Conservation (phyloP, 208 protist species). For the Trypanosoma lewisi region DNA sequence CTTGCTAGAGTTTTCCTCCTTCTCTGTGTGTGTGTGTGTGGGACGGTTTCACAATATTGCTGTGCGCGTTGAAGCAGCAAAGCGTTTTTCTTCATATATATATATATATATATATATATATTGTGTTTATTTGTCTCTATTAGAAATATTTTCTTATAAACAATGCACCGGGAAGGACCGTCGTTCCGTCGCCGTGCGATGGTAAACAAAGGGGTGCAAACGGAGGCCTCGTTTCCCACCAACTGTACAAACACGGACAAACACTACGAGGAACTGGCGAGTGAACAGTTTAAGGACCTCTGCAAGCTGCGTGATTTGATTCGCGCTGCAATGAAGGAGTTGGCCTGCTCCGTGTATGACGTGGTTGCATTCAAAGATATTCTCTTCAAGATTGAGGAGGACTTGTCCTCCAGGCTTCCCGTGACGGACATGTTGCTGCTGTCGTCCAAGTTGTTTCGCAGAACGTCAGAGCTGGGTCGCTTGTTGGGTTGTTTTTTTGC, state of each 20-base stretch:
- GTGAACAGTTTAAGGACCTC: conserved; percentile 76
- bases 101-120: too few relatives aligned
- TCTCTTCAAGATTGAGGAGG: conserved; percentile 72
- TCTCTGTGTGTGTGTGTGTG: not conserved
- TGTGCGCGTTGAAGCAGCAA: too few relatives aligned
- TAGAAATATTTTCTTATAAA: conserved; percentile 5
- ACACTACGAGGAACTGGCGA: conserved; percentile 56
- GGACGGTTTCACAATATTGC: too few relatives aligned
- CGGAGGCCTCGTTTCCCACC: conserved; percentile 75
- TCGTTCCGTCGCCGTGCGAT: conserved; percentile 25
- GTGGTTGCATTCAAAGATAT: conserved; percentile 89
- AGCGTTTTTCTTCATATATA: too few relatives aligned
- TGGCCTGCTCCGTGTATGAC: conserved; percentile 84
- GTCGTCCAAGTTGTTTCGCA: conserved; percentile 85
- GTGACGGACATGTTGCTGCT: conserved; percentile 87
- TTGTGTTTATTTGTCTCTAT: not conserved
- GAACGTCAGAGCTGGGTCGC: conserved; percentile 69
- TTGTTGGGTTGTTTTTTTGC: conserved; percentile 86
- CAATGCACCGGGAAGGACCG: not conserved
- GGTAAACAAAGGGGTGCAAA: conserved; percentile 60
- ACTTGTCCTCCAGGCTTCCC: conserved; percentile 65
- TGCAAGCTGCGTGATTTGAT: conserved; percentile 68
- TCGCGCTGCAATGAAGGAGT: conserved; percentile 56
- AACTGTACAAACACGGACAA: conserved; percentile 45
- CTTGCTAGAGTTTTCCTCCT: conserved; percentile 3